Base-by-base conservation (phyloP, 1,284 basidiomycete species). In the Neonothopanus nambi region DNA sequence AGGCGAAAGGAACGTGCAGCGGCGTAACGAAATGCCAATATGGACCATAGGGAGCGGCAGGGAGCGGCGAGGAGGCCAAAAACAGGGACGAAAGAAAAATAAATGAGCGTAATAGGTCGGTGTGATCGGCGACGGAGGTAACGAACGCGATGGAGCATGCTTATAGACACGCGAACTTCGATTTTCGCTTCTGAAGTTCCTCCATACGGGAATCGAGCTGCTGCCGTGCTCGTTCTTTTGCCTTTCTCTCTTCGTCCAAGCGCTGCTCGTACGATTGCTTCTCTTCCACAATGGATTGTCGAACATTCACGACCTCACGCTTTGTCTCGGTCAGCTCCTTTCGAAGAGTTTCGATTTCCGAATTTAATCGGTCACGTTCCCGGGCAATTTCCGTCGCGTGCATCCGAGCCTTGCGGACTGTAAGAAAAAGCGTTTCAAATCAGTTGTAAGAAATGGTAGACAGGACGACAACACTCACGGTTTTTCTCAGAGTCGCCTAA, bases 401-500 rank as follows among this genome's bases (percentile, higher is more conserved):
- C 82, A 92, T 86, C 42, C 93, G 88, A 7, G 91, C 87, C 71
- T 95, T 95, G 58, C 93, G 89, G 52, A 95, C 91, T 92, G 45
- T 44, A 55, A 46, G 28, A 52, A 47, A 54, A 48, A 55, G 37
- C 61, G 35, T 26, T 26, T 33, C 30, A 33, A 9, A 36, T 70
- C 48, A 69, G 60, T 48, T 53, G 23, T 35, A 43, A 40, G 44
- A 55, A 52, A 53, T 20, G 39, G 53, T 44, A 24, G 38, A 35
- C 46, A 33, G 33, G 52, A 59, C 46, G 44, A 17, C 59, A 55
- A 50, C 28, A 83, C 88, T 74, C 70, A 91, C 91, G 75, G 65
- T 93, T 95, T 68, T 94, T 91, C 72, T 95, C 93, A 23, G 91
- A 90, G 64, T 94, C 93, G 52, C 88, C 88, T 39, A 95, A 76